These are phyloP conservation scores for Hyphodiscus sp. DNA, from an alignment of 2,329 filamentous ascomycete species.

Conservation along the genomic window DNA sequence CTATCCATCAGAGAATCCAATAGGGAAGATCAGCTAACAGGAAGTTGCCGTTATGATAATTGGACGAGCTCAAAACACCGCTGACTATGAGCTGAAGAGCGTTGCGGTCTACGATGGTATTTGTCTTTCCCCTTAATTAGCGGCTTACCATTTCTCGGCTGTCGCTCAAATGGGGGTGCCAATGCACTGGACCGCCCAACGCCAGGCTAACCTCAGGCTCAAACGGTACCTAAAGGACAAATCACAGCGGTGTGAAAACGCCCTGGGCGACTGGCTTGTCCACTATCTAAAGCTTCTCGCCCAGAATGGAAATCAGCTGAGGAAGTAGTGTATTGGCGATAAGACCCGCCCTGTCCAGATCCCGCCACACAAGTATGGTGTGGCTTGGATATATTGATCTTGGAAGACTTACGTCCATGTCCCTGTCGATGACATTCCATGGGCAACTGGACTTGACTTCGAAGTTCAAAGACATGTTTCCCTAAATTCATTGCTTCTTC, in stretches of 20 bases:
- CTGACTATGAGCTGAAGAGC: too few relatives aligned
- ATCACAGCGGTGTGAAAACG: neutral
- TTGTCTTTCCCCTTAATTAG: too few relatives aligned
- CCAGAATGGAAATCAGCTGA: neutral
- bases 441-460: too few relatives aligned
- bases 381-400: neutral
- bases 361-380: neutral
- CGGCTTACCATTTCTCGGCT: neutral
- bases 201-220: neutral
- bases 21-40: too few relatives aligned
- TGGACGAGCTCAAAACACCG: too few relatives aligned
- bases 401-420: too few relatives aligned
- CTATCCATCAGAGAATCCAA: neutral
- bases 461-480: too few relatives aligned
- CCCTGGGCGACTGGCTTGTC: neutral
- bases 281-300: neutral
- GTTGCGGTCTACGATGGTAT: too few relatives aligned
- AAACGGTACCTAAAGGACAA: neutral
- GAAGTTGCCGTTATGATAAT: too few relatives aligned
- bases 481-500: too few relatives aligned
- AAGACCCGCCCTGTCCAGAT: neutral
- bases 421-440: too few relatives aligned
- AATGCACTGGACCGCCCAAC: neutral
- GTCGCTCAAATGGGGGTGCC: constrained; percentile 1
- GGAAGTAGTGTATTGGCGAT: neutral